Base-by-base conservation (phyloP, 768 basidiomycete genomes). In the Pulveroboletus sp. region DNA sequence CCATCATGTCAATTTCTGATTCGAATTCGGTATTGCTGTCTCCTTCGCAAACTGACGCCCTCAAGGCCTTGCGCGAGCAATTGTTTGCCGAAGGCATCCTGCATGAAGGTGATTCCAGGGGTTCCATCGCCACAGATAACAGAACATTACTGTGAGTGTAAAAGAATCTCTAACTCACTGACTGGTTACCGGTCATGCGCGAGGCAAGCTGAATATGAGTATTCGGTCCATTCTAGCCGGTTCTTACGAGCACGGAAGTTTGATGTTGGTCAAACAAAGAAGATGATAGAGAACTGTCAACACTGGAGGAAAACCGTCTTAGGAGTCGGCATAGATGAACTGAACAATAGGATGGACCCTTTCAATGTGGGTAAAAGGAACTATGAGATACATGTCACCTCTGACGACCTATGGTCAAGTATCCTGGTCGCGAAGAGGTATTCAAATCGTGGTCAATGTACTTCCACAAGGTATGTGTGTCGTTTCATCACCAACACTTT, bases 391-490 rank as follows among this genome's bases (percentile, higher is more conserved):
- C 11, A n/a, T 6, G 28, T 24, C 43, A 18, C 7, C 27, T 43
- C 45, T 49, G 26, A 50, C 11, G 17, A 11, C 10, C 27, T 31
- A 39, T 50, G 46, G 4, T 41, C 45, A 50, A 89, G 86, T 89
- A 82, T 58, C 84, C 84, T 1, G 83, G 81, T 55, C 79, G 86
- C 39, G 75, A 80, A 45, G 75, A 76, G 1, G 79, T 89, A 7
- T 86, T 87, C 55, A 79, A 84, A 46, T 81, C 78, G 54, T 89
- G 86, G 86, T 85, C 85, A 4, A 78, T 88, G 73, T 87, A 78
- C 56, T 88, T 85, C 57, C 86, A 89, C 65, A 88, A 87, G 72
- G 84, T 80, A 44, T 28, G 76, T 51, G 24, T 21, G 8, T 31
- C 43, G 5, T 32, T 31, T 39, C 30, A n/a, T 8, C 28, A 9